Evolutionary conservation across 768 basidiomycete species (phyloP).

Genomic region (Pilatotrama ljubarskyi): DNA sequence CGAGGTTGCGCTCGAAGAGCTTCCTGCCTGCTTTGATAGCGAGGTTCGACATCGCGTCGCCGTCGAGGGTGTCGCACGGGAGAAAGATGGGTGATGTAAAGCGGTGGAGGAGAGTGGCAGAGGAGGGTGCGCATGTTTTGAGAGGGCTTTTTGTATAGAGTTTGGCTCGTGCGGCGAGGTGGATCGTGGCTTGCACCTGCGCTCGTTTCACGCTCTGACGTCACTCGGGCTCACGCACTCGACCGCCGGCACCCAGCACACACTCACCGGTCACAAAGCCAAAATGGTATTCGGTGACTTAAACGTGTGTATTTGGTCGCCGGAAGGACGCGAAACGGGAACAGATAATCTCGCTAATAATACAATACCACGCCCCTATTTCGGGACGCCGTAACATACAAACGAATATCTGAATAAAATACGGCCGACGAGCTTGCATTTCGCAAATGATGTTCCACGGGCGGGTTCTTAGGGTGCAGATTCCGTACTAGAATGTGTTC

Average conservation of each 20-base stretch:
- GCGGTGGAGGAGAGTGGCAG: neutral
- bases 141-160: neutral
- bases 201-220: slow-evolving; percentile 7
- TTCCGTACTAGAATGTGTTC: too few species aligned
- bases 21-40: slow-evolving; percentile 50
- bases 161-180: neutral
- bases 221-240: neutral
- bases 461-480: too few species aligned
- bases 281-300: neutral
- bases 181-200: slow-evolving; percentile 4
- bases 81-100: neutral
- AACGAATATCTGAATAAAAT: neutral
- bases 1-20: slow-evolving; percentile 64
- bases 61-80: neutral
- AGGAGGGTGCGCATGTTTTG: neutral
- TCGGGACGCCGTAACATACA: neutral
- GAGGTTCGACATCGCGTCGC: slow-evolving; percentile 23
- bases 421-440: neutral
- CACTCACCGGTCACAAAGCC: neutral
- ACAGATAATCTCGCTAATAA: neutral
- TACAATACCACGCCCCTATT: neutral
- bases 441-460: too few species aligned
- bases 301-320: slow-evolving; percentile 4
- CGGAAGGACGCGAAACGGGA: neutral
- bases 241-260: neutral